phyloP scores from a whole-genome alignment of 164 flowering plant genomes.

The Magnolia sinica region DNA sequence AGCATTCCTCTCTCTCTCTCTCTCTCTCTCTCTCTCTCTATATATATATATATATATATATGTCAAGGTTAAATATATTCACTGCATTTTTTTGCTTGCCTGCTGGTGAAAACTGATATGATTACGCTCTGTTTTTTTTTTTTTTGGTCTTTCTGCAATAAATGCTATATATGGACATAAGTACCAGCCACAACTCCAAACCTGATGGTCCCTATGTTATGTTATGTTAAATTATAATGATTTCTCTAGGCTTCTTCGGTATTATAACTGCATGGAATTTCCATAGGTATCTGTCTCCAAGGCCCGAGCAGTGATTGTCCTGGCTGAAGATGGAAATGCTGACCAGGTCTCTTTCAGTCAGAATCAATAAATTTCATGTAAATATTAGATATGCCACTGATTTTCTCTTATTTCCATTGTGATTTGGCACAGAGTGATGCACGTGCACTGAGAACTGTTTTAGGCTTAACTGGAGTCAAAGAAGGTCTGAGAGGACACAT shows the following conservation, averaged over 20 bases:
- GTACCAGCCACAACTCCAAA: neutral
- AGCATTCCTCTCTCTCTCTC: too few species aligned
- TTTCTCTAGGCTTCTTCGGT: neutral
- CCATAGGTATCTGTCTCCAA: slow-evolving; percentile 81
- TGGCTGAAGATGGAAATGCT: slow-evolving; percentile 88
- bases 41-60: too few species aligned
- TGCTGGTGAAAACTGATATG: neutral
- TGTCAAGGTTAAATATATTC: too few species aligned
- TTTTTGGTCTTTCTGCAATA: neutral
- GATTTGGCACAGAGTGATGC: slow-evolving; percentile 65
- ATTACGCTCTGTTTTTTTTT: neutral
- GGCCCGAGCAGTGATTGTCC: slow-evolving; percentile 77
- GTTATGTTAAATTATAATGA: neutral
- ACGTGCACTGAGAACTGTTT: slow-evolving; percentile 75
- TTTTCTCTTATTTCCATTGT: neutral
- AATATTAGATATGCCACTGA: neutral
- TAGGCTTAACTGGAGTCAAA: slow-evolving; percentile 78
- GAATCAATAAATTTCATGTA: neutral
- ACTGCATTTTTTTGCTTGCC: too few species aligned
- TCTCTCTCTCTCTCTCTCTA: too few species aligned
- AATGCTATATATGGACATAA: neutral
- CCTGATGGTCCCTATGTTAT: neutral
- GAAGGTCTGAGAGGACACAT: slow-evolving; percentile 80
- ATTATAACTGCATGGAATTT: neutral
- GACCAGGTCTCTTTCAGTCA: slow-evolving; percentile 50